Evolutionary conservation across 2,329 filamentous ascomycete genomes (phyloP).

Genomic region (Epichloe hybrida): DNA sequence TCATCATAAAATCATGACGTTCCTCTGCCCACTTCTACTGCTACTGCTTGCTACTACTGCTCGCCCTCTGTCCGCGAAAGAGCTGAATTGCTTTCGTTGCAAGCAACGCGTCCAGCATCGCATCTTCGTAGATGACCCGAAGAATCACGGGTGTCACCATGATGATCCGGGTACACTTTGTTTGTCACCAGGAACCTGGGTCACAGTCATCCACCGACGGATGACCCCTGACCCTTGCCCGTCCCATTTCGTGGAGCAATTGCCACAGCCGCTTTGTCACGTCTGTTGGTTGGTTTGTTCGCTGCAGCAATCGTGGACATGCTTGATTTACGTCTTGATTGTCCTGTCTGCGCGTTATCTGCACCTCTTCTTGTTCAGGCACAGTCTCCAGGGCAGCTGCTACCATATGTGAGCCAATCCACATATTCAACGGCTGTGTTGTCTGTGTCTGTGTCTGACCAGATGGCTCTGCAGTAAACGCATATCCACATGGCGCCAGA

Average conservation of each 20-base stretch:
- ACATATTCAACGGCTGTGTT: no score
- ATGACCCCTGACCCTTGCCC: neutral
- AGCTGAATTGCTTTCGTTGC: no score
- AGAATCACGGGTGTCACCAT: neutral
- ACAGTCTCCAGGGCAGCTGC: no score
- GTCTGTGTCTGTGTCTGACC: no score
- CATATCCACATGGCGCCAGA: neutral
- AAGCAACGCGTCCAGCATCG: neutral
- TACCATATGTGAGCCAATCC: no score
- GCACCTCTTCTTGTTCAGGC: no score
- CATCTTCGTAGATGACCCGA: neutral
- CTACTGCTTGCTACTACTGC: no score
- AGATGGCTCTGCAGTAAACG: neutral
- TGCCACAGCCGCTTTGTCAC: neutral
- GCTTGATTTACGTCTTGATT: neutral
- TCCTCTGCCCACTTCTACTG: no score
- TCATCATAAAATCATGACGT: no score
- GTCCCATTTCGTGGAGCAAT: neutral
- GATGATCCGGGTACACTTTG: neutral
- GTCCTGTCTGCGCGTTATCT: neutral
- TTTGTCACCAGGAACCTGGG: neutral
- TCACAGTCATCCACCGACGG: neutral
- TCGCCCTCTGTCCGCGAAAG: no score
- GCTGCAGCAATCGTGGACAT: neutral
- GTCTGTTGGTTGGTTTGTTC: neutral